Evolutionary conservation across 2,329 filamentous ascomycete species (phyloP), one percentile per base, ranked within the genome.

Genomic region (Claviceps sp.): DNA sequence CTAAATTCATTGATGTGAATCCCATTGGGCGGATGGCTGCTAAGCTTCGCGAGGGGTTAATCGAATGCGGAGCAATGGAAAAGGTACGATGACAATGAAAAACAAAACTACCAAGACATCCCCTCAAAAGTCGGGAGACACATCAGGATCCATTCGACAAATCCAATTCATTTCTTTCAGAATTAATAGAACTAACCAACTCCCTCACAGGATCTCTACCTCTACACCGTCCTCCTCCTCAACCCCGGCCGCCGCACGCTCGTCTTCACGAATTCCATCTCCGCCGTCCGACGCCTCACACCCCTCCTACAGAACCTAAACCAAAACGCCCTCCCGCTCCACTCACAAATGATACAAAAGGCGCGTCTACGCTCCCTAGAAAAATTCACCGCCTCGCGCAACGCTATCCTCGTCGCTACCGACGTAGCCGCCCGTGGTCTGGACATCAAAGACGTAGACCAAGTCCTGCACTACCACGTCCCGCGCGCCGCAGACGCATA

Each of bases 301-400:
- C 88, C 91, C 0, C 80, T 96, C 62, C 77, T 98, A 1, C 82
- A 91, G 59, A 88, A 87, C 58, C 80, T 98, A 49, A 80, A 84
- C 56, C 75, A 96, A 8, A 82, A 84, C 2, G 85, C 84, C 1
- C 73, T 88, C 11, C 82, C 87, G 0, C 73, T 98, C 0, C 93
- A 98, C 68, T 96, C 89, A 0, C 86, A 89, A 57, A 97, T 98
- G 93, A 77, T 83, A 1, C 93, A 98, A 68, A 97, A 97, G 67
- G 90, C 93, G 3, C 89, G 93, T 45, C 75, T 96, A n/a, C 83
- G 91, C 41, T 91, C 89, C 1, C 79, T 98, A 2, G 93, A 98
- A 64, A 85, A 87, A 42, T 97, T 98, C 70, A 84, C 85, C 1
- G 78, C 78, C 2, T 73, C 81, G 0, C 71, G 77, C n/a, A 73